These are phyloP conservation scores for Fagopyrum esculentum DNA, from an alignment of 148 eudicot genomes.

Conservation along the genomic window DNA sequence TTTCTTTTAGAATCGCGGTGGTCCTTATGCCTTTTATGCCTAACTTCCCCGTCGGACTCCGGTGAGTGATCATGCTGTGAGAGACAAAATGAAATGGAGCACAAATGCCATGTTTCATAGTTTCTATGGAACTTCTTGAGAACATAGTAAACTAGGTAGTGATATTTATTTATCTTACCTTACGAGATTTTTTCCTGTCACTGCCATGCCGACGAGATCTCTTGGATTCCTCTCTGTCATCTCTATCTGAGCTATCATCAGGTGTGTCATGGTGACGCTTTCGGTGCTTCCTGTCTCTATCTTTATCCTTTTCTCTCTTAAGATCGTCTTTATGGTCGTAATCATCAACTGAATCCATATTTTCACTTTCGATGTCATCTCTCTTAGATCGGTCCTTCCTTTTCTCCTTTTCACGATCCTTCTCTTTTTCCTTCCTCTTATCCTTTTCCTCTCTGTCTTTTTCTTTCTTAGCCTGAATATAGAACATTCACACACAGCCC, in stretches of 20 bases:
- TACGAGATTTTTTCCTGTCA: constrained; percentile 88
- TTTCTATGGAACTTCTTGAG: background rate
- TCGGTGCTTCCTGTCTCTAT: constrained; percentile 66
- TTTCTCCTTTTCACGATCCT: constrained; percentile 70
- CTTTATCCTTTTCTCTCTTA: constrained; percentile 67
- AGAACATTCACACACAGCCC: constrained; percentile 1
- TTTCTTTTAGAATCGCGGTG: constrained; percentile 57
- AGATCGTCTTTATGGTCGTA: constrained; percentile 52
- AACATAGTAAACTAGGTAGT: background rate
- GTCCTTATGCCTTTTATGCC: constrained; percentile 70
- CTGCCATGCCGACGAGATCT: constrained; percentile 84
- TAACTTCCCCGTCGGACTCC: constrained; percentile 86
- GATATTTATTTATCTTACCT: constrained; percentile 34
- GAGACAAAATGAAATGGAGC: constrained; percentile 2
- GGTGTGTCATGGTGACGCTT: constrained; percentile 59
- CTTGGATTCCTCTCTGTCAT: constrained; percentile 78
- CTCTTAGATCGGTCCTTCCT: constrained; percentile 70
- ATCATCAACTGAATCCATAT: constrained; percentile 45
- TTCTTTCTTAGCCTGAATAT: constrained; percentile 73
- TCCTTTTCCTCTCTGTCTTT: constrained; percentile 76
- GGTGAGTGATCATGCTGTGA: constrained; percentile 84
- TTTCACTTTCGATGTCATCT: constrained; percentile 71
- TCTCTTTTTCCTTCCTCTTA: constrained; percentile 57
- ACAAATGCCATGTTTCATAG: background rate
- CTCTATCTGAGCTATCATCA: constrained; percentile 83